Evolutionary conservation across 1,284 basidiomycete genomes (phyloP).

Genomic region (Irpex rosettiformis): DNA sequence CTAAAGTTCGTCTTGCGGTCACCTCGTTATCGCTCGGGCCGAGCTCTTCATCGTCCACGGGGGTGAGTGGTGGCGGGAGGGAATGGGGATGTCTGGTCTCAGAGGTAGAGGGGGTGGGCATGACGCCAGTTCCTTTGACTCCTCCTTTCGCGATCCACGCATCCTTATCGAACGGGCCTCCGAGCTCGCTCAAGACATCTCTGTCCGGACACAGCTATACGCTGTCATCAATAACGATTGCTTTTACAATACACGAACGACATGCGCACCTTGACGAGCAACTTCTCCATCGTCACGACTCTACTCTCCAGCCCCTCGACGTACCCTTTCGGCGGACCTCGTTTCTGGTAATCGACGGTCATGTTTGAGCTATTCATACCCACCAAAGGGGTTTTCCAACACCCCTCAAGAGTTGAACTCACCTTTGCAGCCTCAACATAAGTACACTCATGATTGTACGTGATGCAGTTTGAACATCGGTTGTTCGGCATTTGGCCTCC

Average conservation of each 20-base stretch:
- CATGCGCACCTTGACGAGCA: slow-evolving; percentile 53
- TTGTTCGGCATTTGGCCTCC: slow-evolving; percentile 51
- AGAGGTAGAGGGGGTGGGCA: slow-evolving; percentile 14
- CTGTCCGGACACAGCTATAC: slow-evolving; percentile 43
- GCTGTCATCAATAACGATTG: neutral
- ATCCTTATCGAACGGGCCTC: slow-evolving; percentile 44
- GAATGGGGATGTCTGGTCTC: neutral
- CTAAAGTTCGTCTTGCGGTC: slow-evolving; percentile 25
- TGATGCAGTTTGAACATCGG: slow-evolving; percentile 75
- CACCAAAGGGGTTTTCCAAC: neutral
- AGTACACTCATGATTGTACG: slow-evolving; percentile 72
- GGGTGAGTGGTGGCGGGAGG: slow-evolving; percentile 7
- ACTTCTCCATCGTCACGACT: slow-evolving; percentile 67
- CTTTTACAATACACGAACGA: neutral
- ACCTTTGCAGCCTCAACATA: slow-evolving; percentile 76
- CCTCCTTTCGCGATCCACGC: slow-evolving; percentile 34
- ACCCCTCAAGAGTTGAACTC: slow-evolving; percentile 18
- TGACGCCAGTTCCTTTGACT: slow-evolving; percentile 16
- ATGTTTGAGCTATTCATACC: neutral
- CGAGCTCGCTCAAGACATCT: slow-evolving; percentile 47
- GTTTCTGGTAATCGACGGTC: slow-evolving; percentile 47
- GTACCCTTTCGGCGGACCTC: slow-evolving; percentile 85
- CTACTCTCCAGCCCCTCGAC: slow-evolving; percentile 71
- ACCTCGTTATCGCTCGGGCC: slow-evolving; percentile 36
- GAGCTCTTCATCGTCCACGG: slow-evolving; percentile 29